phyloP scores from a whole-genome alignment of 169 alveolate genomes.

The Eimeria mitis region DNA sequence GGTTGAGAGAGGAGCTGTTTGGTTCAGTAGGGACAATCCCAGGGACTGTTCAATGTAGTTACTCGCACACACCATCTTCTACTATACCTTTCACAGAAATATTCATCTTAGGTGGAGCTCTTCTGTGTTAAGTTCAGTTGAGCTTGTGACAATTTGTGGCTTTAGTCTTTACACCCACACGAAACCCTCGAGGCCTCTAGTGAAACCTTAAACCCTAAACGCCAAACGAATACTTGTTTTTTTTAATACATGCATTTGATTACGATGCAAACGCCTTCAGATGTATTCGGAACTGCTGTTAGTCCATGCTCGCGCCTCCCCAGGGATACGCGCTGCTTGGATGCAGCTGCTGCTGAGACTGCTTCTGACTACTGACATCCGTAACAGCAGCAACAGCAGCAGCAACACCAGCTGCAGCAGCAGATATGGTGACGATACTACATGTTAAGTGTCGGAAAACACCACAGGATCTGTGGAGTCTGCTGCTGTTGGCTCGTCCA shows the following conservation, averaged over 20 bases:
- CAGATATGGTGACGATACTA: neutral
- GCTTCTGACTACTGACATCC: neutral
- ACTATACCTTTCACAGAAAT: neutral
- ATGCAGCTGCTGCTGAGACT: neutral
- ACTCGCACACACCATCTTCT: neutral
- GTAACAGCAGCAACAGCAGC: neutral
- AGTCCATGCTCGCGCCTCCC: neutral
- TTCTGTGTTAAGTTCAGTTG: neutral
- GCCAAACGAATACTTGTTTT: neutral
- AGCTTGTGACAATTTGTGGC: neutral
- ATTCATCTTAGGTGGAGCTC: neutral
- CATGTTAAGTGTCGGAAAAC: neutral
- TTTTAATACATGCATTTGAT: neutral
- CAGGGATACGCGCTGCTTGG: neutral
- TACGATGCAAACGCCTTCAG: neutral
- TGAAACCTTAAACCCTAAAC: neutral
- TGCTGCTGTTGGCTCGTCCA: neutral
- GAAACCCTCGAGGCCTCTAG: neutral
- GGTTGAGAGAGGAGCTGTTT: neutral
- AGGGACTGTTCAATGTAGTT: neutral
- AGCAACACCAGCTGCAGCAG: neutral
- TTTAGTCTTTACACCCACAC: neutral
- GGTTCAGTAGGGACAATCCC: neutral
- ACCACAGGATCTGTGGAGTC: constrained; percentile 6
- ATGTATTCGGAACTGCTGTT: neutral